Base-by-base conservation (phyloP, 2,329 filamentous ascomycete species). In the Juglanconis sp. region DNA sequence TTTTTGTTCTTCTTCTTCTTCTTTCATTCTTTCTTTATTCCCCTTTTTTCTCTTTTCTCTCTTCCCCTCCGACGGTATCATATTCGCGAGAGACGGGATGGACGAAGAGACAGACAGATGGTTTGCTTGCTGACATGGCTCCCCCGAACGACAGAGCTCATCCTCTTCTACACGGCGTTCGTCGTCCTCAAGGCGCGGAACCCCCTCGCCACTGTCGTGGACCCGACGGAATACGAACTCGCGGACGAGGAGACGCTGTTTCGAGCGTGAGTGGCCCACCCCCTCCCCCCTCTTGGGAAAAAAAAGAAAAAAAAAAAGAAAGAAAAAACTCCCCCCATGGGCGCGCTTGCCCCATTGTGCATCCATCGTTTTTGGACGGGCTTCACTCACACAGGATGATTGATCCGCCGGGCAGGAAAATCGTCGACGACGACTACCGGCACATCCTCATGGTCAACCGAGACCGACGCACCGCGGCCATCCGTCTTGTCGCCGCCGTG, bases 81-180 rank as follows among this genome's bases (percentile, higher is more conserved):
- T n/a, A n/a, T n/a, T n/a, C n/a, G n/a, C n/a, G n/a, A n/a, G n/a
- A n/a, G n/a, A n/a, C n/a, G n/a, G n/a, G n/a, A n/a, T n/a, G n/a
- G n/a, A n/a, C n/a, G n/a, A n/a, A n/a, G n/a, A n/a, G n/a, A n/a
- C n/a, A n/a, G n/a, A n/a, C n/a, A n/a, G n/a, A n/a, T n/a, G n/a
- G n/a, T n/a, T n/a, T n/a, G n/a, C 30, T 30, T 46, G 34, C 32
- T 48, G 46, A 30, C 40, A 10, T 51, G 49, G 2, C 10, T 57
- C 11, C 44, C 24, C 13, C 31, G 1, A 9, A 5, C 11, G 38
- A 5, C 56, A 87, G 85, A 86, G 69, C 77, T 87, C 72, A 80
- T 85, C 2, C 74, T 87, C 1, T 82, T 86, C 64, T 81, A 87
- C 66, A 83, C 79, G 65, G 79, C 80, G 0, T 87, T 87, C 65